Base-by-base conservation (phyloP, 768 basidiomycete species). In the Pholiota conissans region DNA sequence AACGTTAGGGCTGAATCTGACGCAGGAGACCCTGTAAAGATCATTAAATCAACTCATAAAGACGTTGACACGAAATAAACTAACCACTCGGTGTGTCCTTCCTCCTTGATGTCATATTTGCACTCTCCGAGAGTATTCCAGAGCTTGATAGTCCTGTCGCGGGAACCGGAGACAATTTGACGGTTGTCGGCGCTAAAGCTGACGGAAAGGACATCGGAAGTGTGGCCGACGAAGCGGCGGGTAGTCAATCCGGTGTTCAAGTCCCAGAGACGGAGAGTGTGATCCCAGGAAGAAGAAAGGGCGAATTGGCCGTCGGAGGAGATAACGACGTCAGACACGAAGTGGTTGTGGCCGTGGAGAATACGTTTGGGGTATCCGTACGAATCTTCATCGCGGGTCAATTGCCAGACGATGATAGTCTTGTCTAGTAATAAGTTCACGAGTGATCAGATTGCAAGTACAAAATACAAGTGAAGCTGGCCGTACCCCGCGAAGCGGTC, bases 41-140 rank as follows among this genome's bases (percentile, higher is more conserved):
- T 32, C 22, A 49, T 55, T 22, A 56, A 29, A 57, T n/a, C 30
- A 48, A 26, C 52, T 34, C 3, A n/a, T 8, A 64, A 71, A 48
- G 59, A 77, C 6, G 40, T 10, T 27, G 7, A 11, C 8, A 16
- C 20, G 13, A 20, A 14, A 27, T 13, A 2, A 16, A 72, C 76
- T 50, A 58, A 82, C 96, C 97, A 99, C 80, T 98, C 97, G 59
- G 86, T 80, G 82, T 99, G 97, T 60, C 96, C 95, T 67, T 98
- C 97, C 65, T 99, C 96, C 79, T 93, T 93, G 76, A 99, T 99
- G 74, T 98, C 93, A 74, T 94, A 98, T 76, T 99, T 99, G 84
- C 97, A 99, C 78, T 99, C 97, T 70, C 97, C 97, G 63, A 99
- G 88, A 60, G 97, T 99, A 82, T 99, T 99, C 97, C 97, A 99